phyloP scores from a whole-genome alignment of 108 stramenopile genomes.

The Skeletonema menzelii region DNA sequence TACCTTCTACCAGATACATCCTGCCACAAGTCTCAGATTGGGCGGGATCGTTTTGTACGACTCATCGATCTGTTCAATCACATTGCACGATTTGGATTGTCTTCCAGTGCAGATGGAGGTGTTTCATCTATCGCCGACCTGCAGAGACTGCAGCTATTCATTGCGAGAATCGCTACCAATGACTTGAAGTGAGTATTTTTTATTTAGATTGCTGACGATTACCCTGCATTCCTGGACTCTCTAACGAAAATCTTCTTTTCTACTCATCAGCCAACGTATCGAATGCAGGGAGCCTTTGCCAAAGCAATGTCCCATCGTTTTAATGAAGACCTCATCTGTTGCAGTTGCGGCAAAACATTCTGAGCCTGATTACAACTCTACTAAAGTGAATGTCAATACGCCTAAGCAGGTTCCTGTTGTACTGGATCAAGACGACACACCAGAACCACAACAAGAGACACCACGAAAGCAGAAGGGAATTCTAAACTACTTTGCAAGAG shows the following conservation, averaged over 20 bases:
- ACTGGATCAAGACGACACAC: background rate
- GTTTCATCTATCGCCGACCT: constrained; percentile 1
- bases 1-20: constrained; percentile 12
- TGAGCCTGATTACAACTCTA: background rate
- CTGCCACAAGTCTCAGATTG: constrained; percentile 9
- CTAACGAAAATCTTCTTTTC: background rate
- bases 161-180: constrained; percentile 25
- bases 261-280: background rate
- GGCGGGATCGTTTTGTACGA: constrained; percentile 18
- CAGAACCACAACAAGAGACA: background rate
- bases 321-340: background rate
- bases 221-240: background rate
- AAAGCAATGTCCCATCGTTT: background rate
- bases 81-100: constrained; percentile 36
- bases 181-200: constrained; percentile 21
- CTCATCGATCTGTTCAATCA: constrained; percentile 33
- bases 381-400: background rate
- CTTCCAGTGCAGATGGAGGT: background rate
- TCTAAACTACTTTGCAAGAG: background rate
- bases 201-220: background rate
- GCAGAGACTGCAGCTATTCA: constrained; percentile 18
- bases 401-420: background rate
- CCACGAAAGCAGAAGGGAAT: background rate
- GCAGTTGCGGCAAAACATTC: background rate
- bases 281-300: background rate